These are phyloP conservation scores for Casuarina cunninghamiana DNA, from an alignment of 306 rosid genomes.

Conservation along the genomic window DNA sequence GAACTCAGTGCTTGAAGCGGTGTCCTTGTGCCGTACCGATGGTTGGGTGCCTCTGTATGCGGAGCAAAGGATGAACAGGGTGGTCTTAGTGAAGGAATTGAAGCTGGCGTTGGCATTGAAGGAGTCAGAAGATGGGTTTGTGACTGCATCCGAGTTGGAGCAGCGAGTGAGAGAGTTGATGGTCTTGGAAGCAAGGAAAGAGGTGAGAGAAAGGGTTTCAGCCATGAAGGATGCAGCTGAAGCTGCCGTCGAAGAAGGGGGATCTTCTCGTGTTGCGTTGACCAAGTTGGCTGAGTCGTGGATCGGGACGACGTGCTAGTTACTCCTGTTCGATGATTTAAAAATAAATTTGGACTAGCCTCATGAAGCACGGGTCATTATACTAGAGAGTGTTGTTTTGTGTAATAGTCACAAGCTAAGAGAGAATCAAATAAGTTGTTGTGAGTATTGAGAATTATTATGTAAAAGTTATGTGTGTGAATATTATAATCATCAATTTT, in stretches of 20 bases:
- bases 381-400: too few relatives aligned
- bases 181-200: constrained; percentile 26
- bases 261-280: constrained; percentile 12
- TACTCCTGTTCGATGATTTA: too few relatives aligned
- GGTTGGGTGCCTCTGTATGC: constrained; percentile 40
- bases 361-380: too few relatives aligned
- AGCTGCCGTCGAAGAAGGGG: constrained; percentile 20
- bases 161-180: constrained; percentile 33
- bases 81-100: not conserved
- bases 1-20: constrained; percentile 36
- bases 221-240: not conserved
- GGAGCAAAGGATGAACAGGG: constrained; percentile 31
- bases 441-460: too few relatives aligned
- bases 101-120: not conserved
- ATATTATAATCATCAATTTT: too few relatives aligned
- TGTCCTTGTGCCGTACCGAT: constrained; percentile 23
- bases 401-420: too few relatives aligned
- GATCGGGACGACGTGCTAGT: not conserved
- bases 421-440: too few relatives aligned
- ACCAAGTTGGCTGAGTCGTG: not conserved
- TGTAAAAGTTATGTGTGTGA: too few relatives aligned
- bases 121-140: not conserved
- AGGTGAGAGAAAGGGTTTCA: constrained; percentile 15
- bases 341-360: too few relatives aligned
- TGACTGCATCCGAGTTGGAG: constrained; percentile 40